Evolutionary conservation across 495 filamentous ascomycete genomes (phyloP), one percentile per base, ranked within the genome.

Genomic region (Glutinoglossum americanum): DNA sequence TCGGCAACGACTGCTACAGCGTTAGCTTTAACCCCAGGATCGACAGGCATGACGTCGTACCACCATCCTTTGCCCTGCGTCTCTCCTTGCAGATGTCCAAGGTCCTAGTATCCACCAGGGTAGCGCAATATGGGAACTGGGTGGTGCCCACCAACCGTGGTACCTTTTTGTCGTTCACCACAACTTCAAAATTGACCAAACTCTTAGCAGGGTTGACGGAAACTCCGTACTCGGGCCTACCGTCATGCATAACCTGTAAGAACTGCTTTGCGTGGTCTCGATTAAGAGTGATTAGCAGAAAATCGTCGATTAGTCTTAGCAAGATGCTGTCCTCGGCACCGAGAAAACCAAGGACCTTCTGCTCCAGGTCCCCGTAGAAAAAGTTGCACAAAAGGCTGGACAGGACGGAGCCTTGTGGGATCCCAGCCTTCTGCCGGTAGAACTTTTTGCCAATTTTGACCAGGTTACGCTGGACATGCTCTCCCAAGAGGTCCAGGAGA

Each of bases 301-400:
- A 97, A 62, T 98, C 92, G 55, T 98, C 92, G 44, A 93, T 84
- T 1, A 95, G 75, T 41, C 92, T 73, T 41, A 97, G 65, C 28
- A 98, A 72, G 6, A 95, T 64, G 32, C 77, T 80, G 8, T 85
- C 71, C 2, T 73, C 67, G 3, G 71, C 64, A 1, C 72, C 57
- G 9, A 90, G 65, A 64, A 95, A 97, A 1, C 68, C 64, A 3
- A 98, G 70, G 2, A 80, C 68, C 25, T 80, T 69, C 3, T 71
- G 62, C 67, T 98, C 93, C 2, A 98, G 73, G 60, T 89, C 78
- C 3, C 83, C 90, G 64, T 96, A 97, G 65, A 96, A 94, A 65
- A 90, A 86, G 66, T 88, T 97, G 74, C 93, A 96, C 0, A 98
- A 74, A 32, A 87, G 72, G 53, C 79, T 84, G 10, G 89, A 95